phyloP scores from a whole-genome alignment of 805 yeast genomes.

The Candida manassasensis region DNA sequence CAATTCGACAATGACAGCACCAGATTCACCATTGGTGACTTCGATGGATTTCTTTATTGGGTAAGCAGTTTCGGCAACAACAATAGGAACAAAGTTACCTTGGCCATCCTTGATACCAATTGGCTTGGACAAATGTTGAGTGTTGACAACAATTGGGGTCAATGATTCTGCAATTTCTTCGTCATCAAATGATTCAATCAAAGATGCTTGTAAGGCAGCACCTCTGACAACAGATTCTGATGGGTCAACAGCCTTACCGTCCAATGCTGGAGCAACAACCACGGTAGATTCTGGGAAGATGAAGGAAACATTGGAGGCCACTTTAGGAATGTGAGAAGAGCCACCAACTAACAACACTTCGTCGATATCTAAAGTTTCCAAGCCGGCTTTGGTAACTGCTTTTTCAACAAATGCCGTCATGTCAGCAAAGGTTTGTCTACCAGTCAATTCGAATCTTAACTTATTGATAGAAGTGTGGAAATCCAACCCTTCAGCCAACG shows the following conservation, averaged over 20 bases:
- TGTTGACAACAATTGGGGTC: slow-evolving; percentile 80
- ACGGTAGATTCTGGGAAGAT: slow-evolving; percentile 78
- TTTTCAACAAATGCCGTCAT: slow-evolving; percentile 73
- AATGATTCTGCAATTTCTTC: slow-evolving; percentile 77
- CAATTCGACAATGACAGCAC: slow-evolving; percentile 59
- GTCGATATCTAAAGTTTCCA: slow-evolving; percentile 81
- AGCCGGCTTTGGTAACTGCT: slow-evolving; percentile 73
- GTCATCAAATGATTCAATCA: slow-evolving; percentile 75
- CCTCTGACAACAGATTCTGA: slow-evolving; percentile 89
- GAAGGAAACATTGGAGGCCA: slow-evolving; percentile 66
- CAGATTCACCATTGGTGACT: slow-evolving; percentile 57
- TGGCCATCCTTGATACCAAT: slow-evolving; percentile 77
- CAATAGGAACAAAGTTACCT: slow-evolving; percentile 66
- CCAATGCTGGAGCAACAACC: slow-evolving; percentile 71
- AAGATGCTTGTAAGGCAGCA: slow-evolving; percentile 93
- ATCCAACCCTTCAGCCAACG: slow-evolving; percentile 90
- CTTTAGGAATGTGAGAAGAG: slow-evolving; percentile 85
- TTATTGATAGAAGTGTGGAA: slow-evolving; percentile 92
- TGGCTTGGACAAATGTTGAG: slow-evolving; percentile 79
- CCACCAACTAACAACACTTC: slow-evolving; percentile 94
- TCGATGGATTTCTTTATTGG: slow-evolving; percentile 79
- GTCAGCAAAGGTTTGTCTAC: slow-evolving; percentile 70
- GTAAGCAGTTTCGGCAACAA: slow-evolving; percentile 80
- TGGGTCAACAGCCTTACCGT: slow-evolving; percentile 78
- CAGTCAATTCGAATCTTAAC: slow-evolving; percentile 85